phyloP scores from a whole-genome alignment of 2,329 filamentous ascomycete genomes.

The Phialocephala subalpina region DNA sequence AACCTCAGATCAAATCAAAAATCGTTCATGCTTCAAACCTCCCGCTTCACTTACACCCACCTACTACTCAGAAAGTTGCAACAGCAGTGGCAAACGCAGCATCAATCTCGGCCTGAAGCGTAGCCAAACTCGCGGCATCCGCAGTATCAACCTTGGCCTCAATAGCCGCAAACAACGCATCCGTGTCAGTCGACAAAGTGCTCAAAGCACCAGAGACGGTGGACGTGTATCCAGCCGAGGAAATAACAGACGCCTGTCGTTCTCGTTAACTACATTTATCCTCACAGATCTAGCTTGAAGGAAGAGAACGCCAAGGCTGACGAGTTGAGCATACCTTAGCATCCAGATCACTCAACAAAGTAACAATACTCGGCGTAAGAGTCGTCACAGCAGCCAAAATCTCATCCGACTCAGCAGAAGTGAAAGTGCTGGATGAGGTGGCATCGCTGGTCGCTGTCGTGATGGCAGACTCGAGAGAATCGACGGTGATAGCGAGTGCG shows the following conservation, averaged over 20 bases:
- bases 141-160: conserved; percentile 11
- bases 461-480: conserved; percentile 22
- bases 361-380: conserved; percentile 21
- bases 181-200: conserved; percentile 14
- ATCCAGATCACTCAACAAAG: conserved; percentile 23
- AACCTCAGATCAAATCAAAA: too few relatives aligned
- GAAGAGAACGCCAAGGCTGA: too few relatives aligned
- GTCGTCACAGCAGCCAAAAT: conserved; percentile 16
- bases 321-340: conserved; percentile 20
- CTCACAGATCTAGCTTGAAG: too few relatives aligned
- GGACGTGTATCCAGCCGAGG: conserved; percentile 20
- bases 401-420: background rate
- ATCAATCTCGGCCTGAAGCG: conserved; percentile 21
- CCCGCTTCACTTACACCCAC: background rate
- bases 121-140: conserved; percentile 16
- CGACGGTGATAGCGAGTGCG: conserved; percentile 17
- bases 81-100: conserved; percentile 16
- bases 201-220: conserved; percentile 15
- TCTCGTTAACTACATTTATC: background rate
- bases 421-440: conserved; percentile 16
- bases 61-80: background rate
- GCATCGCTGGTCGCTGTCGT: conserved; percentile 20
- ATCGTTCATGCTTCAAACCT: too few relatives aligned
- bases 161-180: conserved; percentile 8
- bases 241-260: background rate